Base-by-base conservation (phyloP, 352 stramenopile genomes). In the Achlya hypogyna region DNA sequence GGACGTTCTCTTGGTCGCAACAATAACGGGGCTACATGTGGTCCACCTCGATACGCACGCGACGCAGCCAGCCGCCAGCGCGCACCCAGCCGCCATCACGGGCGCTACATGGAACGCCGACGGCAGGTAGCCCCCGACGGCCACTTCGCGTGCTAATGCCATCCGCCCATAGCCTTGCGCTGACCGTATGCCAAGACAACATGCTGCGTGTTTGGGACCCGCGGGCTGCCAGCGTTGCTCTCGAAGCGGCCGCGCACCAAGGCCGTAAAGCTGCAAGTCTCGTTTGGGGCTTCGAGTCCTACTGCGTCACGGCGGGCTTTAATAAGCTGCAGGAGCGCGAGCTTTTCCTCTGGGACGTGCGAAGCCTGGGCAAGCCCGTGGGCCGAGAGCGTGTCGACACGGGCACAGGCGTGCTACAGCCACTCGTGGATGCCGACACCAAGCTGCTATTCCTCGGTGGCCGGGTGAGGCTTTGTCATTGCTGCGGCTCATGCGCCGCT, bases 341-440 rank as follows among this genome's bases (percentile, higher is more conserved):
- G 54, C 64, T 93, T 12, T 89, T 89, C 69, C 69, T 93, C 5
- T 93, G 82, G 85, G 85, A 93, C 22, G 65, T 73, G 27, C 77
- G 83, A n/a, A 73, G 81, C 38, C 56, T 87, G 8, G 38, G 65
- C 22, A 79, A 77, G 35, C 72, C 77, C 8, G 53, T 91, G 49
- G 75, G 81, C 54, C 76, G 83, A 12, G 82, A 91, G 69, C 79
- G 83, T 0, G 69, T 93, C 16, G 80, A 85, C 34, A 74, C 76
- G n/a, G 75, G 78, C 47, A 81, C 86, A 42, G 85, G 85, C 0
- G 69, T 80, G 53, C 72, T 92, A 28, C 78, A 86, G 35, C 85
- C 82, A n/a, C 63, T 88, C 22, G 88, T 84, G 40, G 85, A 93
- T 51, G 62, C 69, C 9, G 85, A 93, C 56, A 63, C 86, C 22